Evolutionary conservation across 2,329 filamentous ascomycete genomes (phyloP).

Genomic region (Orbilia quercus): DNA sequence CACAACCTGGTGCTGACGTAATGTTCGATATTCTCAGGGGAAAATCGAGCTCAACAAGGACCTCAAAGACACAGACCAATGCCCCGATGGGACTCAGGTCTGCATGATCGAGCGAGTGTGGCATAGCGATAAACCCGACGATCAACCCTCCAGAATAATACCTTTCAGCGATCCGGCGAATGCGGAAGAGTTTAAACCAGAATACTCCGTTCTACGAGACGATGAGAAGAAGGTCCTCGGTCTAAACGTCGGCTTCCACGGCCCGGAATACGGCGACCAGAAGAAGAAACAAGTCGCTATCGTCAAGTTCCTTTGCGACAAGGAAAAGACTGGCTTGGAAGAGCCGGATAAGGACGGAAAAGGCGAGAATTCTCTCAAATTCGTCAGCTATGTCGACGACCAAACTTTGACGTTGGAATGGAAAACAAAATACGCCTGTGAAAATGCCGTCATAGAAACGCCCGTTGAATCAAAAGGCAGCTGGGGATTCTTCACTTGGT

Average conservation of each 20-base stretch:
- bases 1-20: background rate
- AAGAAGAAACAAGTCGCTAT: conserved; percentile 76
- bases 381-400: conserved; percentile 75
- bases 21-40: conserved; percentile 24
- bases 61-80: conserved; percentile 70
- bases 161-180: conserved; percentile 19
- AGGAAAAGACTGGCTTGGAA: conserved; percentile 75
- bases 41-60: conserved; percentile 73
- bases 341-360: conserved; percentile 61
- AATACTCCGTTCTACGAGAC: conserved; percentile 62
- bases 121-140: conserved; percentile 65
- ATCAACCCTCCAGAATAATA: conserved; percentile 10
- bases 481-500: conserved; percentile 99
- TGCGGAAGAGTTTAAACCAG: conserved; percentile 34
- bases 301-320: conserved; percentile 87
- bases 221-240: conserved; percentile 71
- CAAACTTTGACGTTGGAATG: conserved; percentile 81
- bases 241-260: conserved; percentile 69
- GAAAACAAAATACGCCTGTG: conserved; percentile 88
- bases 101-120: conserved; percentile 70
- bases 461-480: conserved; percentile 66
- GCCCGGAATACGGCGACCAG: conserved; percentile 68
- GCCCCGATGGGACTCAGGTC: conserved; percentile 78
- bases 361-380: conserved; percentile 70
- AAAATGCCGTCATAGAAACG: conserved; percentile 65